Percentiles rank a stretch among this genome's conserved stretches.
phyloP scores from a whole-genome alignment of 2,329 filamentous ascomycete species.

The Didymosphaeria variabile region DNA sequence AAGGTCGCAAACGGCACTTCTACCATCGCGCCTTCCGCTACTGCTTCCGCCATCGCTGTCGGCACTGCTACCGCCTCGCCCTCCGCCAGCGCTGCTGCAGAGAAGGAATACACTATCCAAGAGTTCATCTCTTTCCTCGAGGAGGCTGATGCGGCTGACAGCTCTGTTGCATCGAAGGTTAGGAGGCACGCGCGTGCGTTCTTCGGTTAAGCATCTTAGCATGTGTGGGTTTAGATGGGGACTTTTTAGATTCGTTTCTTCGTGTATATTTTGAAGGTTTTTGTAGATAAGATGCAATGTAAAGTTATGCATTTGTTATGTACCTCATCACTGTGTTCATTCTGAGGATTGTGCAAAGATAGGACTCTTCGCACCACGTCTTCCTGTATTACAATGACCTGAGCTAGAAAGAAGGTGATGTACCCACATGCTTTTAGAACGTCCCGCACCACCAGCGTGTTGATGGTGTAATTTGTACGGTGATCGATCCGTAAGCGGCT shows the following conservation, averaged over 20 bases:
- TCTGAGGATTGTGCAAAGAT: too few species aligned
- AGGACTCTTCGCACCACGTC: too few species aligned
- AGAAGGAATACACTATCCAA: constrained; percentile 6
- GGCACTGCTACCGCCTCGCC: neutral
- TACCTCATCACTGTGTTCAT: neutral
- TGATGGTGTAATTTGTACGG: too few species aligned
- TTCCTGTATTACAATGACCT: too few species aligned
- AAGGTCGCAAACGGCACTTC: constrained; percentile 18
- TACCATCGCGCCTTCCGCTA: neutral
- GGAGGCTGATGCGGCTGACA: constrained; percentile 3
- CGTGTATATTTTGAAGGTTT: constrained; percentile 21
- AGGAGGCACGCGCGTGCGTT: neutral
- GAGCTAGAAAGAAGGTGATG: too few species aligned
- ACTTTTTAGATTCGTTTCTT: constrained; percentile 19
- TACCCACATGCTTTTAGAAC: too few species aligned
- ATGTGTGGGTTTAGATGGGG: neutral
- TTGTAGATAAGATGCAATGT: constrained; percentile 17
- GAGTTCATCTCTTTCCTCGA: constrained; percentile 12
- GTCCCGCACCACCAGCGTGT: too few species aligned
- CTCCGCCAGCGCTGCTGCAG: neutral
- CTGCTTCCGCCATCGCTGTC: neutral
- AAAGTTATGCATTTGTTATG: constrained; percentile 1
- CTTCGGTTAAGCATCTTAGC: too few species aligned
- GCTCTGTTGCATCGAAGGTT: neutral
- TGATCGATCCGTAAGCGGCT: too few species aligned